Evolutionary conservation across 345 rosid species (phyloP), one percentile per base, ranked within the genome.

Genomic region (Ailanthus altissimus): DNA sequence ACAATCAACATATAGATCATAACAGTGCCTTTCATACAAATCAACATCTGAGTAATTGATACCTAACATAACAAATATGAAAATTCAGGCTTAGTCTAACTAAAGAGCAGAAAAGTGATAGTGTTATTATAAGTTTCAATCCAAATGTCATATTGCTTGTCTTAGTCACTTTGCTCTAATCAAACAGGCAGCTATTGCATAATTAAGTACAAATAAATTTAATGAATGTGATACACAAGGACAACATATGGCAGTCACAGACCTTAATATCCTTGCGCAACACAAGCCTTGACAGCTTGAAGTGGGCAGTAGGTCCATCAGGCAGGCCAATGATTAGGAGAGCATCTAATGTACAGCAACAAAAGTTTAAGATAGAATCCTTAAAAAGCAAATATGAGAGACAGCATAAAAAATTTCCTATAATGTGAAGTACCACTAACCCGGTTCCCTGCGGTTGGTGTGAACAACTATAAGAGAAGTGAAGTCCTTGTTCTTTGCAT

Each of bases 291-390:
- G 98, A 92, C 73, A 97, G 86, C 80, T 90, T 97, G 84, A 97
- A 97, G 80, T 94, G 97, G 36, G 99, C 99, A 42, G 99, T 94
- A 53, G 99, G 99, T 71, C 99, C 99, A 73, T 76, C 78, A 6
- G 98, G 99, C 87, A 97, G 87, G 63, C 95, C 90, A 45, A 92
- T 89, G 63, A 97, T 68, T 72, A 92, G 80, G 20, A 92, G 92
- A 51, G 94, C 98, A 87, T 97, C 99, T 96, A 73, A 58, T 70
- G n/a, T 32, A 74, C 23, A 78, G 50, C 49, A 46, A 67, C 25
- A 50, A 32, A 64, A 62, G 40, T 10, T 59, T 38, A 38, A 45
- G 9, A 67, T 32, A 32, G 2, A 32, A 32, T 32, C 38, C 38
- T 32, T 32, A 67, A 1, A 67, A 25, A 21, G 47, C 26, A 47